Conservation (phyloP, 2,329 filamentous ascomycete species). For the Fonsecaea pedrosoi region DNA sequence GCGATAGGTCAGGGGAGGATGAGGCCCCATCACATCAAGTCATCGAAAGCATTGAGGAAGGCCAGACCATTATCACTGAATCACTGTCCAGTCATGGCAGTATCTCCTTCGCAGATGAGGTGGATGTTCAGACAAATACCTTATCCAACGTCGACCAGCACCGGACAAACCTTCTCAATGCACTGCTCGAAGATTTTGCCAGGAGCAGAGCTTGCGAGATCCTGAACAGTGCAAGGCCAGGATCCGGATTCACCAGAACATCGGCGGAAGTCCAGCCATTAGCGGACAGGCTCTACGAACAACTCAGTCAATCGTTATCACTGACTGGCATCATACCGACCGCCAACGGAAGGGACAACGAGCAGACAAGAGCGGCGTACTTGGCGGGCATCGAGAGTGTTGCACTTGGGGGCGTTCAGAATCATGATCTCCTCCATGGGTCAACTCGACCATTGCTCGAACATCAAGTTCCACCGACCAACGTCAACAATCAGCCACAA, state of each 20-base stretch:
- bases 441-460: constrained; percentile 24
- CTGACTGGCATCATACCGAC: constrained; percentile 50
- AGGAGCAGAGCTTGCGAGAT: constrained; percentile 53
- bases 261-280: constrained; percentile 52
- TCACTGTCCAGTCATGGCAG: constrained; percentile 35
- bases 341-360: constrained; percentile 45
- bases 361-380: constrained; percentile 42
- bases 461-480: constrained; percentile 19
- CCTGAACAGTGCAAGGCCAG: constrained; percentile 48
- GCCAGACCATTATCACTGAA: constrained; percentile 34
- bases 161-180: constrained; percentile 49
- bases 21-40: constrained; percentile 10
- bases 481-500: constrained; percentile 18
- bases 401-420: constrained; percentile 48
- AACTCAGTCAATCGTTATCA: constrained; percentile 52
- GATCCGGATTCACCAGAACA: constrained; percentile 49
- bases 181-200: constrained; percentile 55
- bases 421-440: constrained; percentile 35
- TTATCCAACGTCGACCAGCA: constrained; percentile 32
- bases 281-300: constrained; percentile 51
- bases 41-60: constrained; percentile 14
- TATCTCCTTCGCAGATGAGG: constrained; percentile 29
- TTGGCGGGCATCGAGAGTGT: constrained; percentile 53
- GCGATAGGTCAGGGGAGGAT: constrained; percentile 19
- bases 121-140: constrained; percentile 12